Conservation (phyloP, 2,329 filamentous ascomycete genomes). For the Aspergillus calidoustus region DNA sequence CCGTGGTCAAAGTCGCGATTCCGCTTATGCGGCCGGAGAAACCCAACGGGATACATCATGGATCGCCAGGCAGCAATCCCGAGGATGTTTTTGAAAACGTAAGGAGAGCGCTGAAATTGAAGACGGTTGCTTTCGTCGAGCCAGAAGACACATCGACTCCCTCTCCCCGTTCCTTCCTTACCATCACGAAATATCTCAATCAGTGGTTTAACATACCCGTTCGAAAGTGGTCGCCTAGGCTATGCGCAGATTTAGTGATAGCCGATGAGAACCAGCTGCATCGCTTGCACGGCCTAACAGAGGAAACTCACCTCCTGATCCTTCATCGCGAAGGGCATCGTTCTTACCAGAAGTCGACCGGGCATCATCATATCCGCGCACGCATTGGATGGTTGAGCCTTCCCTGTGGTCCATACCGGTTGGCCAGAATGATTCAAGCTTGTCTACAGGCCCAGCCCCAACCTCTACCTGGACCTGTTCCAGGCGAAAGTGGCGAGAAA, state of each 20-base stretch:
- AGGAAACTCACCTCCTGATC: background rate
- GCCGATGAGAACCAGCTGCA: background rate
- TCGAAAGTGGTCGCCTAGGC: background rate
- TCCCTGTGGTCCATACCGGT: slow-evolving; percentile 20
- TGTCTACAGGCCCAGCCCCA: slow-evolving; percentile 1
- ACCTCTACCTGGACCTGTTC: background rate
- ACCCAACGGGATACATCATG: background rate
- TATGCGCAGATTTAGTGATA: background rate
- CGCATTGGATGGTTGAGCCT: slow-evolving; percentile 13
- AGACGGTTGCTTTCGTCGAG: background rate
- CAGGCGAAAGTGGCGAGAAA: background rate
- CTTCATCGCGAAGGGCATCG: background rate
- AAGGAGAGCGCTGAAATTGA: background rate
- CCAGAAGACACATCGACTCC: background rate
- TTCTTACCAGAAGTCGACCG: background rate
- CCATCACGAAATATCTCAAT: background rate
- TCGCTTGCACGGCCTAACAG: background rate
- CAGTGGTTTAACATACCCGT: background rate
- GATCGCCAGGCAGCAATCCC: background rate
- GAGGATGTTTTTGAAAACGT: background rate
- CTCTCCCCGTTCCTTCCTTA: background rate
- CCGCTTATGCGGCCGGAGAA: background rate
- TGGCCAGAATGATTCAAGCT: slow-evolving; percentile 10
- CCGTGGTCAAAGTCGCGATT: slow-evolving; percentile 51
- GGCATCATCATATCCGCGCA: background rate